phyloP scores from a whole-genome alignment of 2,329 filamentous ascomycete genomes.

The Thielaviopsis populi region DNA sequence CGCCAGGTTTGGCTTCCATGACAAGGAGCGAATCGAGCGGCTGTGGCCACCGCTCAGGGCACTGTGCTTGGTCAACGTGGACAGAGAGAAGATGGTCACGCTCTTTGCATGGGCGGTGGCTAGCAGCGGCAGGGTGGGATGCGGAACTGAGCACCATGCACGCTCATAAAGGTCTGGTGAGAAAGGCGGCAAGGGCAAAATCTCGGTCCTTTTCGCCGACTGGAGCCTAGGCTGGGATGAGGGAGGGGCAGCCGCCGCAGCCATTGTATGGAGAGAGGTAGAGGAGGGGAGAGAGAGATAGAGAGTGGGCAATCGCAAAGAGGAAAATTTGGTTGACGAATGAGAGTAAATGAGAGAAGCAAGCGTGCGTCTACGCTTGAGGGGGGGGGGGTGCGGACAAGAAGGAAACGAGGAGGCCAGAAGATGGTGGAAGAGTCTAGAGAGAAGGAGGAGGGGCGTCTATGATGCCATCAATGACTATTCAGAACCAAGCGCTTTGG shows the following conservation, averaged over 20 bases:
- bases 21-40: constrained; percentile 67
- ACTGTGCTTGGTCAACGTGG: constrained; percentile 63
- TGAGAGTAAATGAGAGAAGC: background rate
- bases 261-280: background rate
- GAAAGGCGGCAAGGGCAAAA: constrained; percentile 36
- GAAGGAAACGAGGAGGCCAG: background rate
- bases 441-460: background rate
- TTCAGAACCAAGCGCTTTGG: background rate
- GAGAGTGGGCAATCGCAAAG: background rate
- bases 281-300: background rate
- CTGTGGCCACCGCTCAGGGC: constrained; percentile 77
- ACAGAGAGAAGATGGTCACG: constrained; percentile 78
- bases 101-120: constrained; percentile 80
- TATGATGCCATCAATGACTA: background rate
- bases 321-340: background rate
- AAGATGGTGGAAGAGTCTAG: background rate
- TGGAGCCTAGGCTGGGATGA: background rate
- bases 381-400: background rate
- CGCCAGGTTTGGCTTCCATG: constrained; percentile 67
- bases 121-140: constrained; percentile 73
- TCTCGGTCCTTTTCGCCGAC: constrained; percentile 18
- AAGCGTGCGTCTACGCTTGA: background rate
- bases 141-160: constrained; percentile 73
- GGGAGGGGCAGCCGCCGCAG: constrained; percentile 1
- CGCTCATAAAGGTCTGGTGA: constrained; percentile 49